Evolutionary conservation across 1,139 yeast genomes (phyloP).

Genomic region (Taphrina sp.): DNA sequence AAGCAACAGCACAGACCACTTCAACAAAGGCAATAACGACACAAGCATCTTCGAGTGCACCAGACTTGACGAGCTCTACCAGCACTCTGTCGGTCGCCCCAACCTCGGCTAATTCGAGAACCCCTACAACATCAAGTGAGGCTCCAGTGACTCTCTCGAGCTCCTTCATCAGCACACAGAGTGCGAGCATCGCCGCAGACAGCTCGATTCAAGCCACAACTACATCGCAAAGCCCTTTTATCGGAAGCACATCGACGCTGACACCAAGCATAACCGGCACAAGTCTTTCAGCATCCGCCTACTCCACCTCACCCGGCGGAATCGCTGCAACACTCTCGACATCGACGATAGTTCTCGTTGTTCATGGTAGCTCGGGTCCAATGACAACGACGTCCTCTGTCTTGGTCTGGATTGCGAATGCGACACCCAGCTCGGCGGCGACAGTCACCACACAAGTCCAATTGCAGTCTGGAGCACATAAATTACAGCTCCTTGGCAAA

Average conservation of each 20-base stretch:
- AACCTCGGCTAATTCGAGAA: too few species aligned
- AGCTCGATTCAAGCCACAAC: not conserved
- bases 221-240: not conserved
- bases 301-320: slow-evolving; percentile 3
- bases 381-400: slow-evolving; percentile 5
- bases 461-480: slow-evolving; percentile 10
- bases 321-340: slow-evolving; percentile 3
- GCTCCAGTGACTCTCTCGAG: not conserved
- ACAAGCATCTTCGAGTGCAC: too few species aligned
- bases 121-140: too few species aligned
- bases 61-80: too few species aligned
- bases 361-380: slow-evolving; percentile 15
- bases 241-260: not conserved
- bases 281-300: too few species aligned
- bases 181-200: not conserved
- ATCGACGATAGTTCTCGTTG: slow-evolving; percentile 8
- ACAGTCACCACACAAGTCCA: slow-evolving; percentile 1
- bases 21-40: not conserved
- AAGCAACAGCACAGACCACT: not conserved
- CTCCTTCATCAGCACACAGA: not conserved
- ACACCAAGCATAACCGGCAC: too few species aligned
- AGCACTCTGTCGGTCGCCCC: too few species aligned
- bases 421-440: slow-evolving; percentile 1
- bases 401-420: slow-evolving; percentile 22
- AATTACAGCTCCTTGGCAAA: too few species aligned